Conservation (phyloP, 805 yeast genomes). For the Suhomyces sp. region DNA sequence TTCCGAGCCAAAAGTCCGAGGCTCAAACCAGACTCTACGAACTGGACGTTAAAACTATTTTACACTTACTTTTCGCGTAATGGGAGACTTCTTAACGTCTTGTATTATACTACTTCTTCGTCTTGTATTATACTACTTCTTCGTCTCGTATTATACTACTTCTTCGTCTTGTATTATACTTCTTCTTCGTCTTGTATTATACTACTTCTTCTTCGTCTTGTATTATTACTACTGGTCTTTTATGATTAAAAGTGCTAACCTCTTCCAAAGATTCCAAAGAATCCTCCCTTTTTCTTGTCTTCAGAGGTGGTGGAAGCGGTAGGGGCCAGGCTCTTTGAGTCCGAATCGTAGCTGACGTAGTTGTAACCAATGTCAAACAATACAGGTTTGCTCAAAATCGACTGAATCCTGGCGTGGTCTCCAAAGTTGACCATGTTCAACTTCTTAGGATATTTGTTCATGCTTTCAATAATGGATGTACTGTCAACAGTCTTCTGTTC, state of each 20-base stretch:
- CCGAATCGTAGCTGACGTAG: constrained; percentile 55
- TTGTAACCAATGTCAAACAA: constrained; percentile 88
- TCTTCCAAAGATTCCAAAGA: constrained; percentile 67
- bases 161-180: neutral
- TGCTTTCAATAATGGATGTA: constrained; percentile 43
- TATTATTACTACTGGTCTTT: no score
- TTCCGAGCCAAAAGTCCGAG: neutral
- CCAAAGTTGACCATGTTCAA: constrained; percentile 22
- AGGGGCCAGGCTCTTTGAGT: constrained; percentile 12
- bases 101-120: neutral
- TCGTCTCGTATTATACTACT: neutral
- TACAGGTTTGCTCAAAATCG: constrained; percentile 81
- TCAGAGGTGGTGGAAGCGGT: constrained; percentile 13
- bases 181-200: no score
- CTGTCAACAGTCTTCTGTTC: constrained; percentile 6
- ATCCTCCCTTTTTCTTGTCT: constrained; percentile 53
- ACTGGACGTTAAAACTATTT: no score
- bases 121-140: no score
- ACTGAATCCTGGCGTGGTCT: constrained; percentile 36
- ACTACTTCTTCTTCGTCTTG: no score
- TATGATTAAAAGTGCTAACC: constrained; percentile 1
- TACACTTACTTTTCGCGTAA: no score
- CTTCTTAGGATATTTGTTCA: constrained; percentile 37
- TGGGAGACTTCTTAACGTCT: no score
- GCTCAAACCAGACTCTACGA: no score